A percentile compares a stretch with the other conserved stretches of the same genome.
Evolutionary conservation across 1,284 basidiomycete species (phyloP).

Genomic region (Cryptococcus jaspeensis): DNA sequence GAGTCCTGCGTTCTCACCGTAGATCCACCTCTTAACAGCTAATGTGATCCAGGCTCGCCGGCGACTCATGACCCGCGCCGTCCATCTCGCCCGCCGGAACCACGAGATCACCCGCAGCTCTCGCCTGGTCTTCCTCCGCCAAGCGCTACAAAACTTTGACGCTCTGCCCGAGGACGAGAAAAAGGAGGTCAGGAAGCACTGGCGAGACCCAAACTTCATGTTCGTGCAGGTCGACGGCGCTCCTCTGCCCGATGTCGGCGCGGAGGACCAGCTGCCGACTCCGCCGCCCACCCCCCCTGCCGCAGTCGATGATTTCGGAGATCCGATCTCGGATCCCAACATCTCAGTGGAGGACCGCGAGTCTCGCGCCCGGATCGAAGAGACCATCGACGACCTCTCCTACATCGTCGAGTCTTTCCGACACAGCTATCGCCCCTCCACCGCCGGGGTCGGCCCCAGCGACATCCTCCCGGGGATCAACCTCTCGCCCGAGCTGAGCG

Average conservation of each 20-base stretch:
- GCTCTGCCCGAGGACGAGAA: conserved; percentile 16
- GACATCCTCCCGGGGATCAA: background rate
- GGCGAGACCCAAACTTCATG: conserved; percentile 17
- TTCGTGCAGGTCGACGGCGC: conserved; percentile 7
- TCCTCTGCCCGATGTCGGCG: too few species aligned
- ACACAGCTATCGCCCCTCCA: background rate
- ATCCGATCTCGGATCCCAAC: background rate
- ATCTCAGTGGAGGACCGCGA: background rate
- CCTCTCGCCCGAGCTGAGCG: background rate
- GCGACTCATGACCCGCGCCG: conserved; percentile 20
- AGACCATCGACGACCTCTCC: background rate
- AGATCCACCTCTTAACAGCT: background rate
- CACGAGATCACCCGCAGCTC: conserved; percentile 35
- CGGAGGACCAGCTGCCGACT: background rate
- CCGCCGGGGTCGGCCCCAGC: background rate
- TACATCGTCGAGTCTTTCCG: background rate
- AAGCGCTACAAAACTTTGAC: conserved; percentile 13
- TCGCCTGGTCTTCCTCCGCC: conserved; percentile 13
- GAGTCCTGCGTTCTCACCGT: background rate
- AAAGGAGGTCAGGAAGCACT: conserved; percentile 14
- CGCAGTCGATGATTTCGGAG: too few species aligned
- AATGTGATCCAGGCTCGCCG: conserved; percentile 13
- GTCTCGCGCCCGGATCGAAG: background rate
- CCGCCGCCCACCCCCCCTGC: background rate
- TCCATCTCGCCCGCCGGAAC: conserved; percentile 30